A percentile compares a stretch with the other conserved stretches of the same genome.
Evolutionary conservation across 129 eudicot species (phyloP).

Genomic region (Logfia minima): DNA sequence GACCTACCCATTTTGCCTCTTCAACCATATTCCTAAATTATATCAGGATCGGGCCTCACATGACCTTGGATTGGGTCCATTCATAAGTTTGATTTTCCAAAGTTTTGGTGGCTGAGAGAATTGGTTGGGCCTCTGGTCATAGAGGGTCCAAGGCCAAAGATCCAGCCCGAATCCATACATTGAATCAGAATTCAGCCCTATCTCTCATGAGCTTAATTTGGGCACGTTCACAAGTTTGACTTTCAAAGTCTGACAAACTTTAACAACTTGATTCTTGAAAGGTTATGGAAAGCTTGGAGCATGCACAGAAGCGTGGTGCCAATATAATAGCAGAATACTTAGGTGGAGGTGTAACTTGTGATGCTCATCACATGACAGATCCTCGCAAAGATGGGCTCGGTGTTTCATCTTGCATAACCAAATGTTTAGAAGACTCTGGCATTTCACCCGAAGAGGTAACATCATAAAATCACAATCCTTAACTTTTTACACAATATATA

Average conservation of each 20-base stretch:
- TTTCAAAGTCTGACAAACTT: conserved; percentile 9
- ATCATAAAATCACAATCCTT: neutral
- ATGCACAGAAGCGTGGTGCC: conserved; percentile 77
- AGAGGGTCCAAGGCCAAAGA: conserved; percentile 6
- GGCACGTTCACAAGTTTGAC: conserved; percentile 7
- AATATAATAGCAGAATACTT: conserved; percentile 74
- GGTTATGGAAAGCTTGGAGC: conserved; percentile 94
- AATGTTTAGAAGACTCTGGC: conserved; percentile 71
- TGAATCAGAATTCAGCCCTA: neutral
- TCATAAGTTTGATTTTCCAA: neutral
- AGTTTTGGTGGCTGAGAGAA: neutral
- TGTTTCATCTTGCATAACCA: conserved; percentile 74
- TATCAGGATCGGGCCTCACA: neutral
- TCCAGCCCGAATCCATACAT: neutral
- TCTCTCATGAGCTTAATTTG: neutral
- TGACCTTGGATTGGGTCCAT: neutral
- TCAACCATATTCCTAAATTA: neutral
- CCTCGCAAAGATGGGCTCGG: conserved; percentile 87
- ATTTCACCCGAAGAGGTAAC: conserved; percentile 83
- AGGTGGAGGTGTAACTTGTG: conserved; percentile 87
- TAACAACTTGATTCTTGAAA: conserved; percentile 15
- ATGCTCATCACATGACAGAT: conserved; percentile 96
- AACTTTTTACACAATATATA: neutral
- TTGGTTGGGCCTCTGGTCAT: conserved; percentile 6
- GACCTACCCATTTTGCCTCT: neutral